Evolutionary conservation across 148 eudicot genomes (phyloP).

Genomic region (Heliosperma pusillum): DNA sequence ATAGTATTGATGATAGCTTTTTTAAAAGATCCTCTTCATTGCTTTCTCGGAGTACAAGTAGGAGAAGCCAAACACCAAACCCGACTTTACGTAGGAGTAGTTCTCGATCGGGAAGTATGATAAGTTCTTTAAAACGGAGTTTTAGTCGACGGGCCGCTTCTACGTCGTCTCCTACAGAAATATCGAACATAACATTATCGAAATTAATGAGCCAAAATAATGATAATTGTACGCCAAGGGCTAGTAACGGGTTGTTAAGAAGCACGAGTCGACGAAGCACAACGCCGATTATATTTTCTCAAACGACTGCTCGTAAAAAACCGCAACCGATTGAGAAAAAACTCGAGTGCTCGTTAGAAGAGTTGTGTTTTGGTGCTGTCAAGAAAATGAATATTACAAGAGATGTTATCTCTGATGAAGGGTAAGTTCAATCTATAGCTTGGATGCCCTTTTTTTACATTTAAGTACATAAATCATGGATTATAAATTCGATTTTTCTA

Average conservation of each 20-base stretch:
- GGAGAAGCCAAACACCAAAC: constrained; percentile 49
- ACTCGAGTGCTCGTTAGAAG: constrained; percentile 72
- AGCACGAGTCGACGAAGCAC: constrained; percentile 31
- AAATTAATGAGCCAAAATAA: constrained; percentile 24
- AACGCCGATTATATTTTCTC: constrained; percentile 68
- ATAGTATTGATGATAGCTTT: constrained; percentile 31
- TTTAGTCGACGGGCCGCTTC: constrained; percentile 19
- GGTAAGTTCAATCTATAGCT: constrained; percentile 36
- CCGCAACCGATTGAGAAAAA: constrained; percentile 55
- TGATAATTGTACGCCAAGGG: background rate
- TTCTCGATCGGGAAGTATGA: constrained; percentile 20
- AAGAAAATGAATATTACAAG: constrained; percentile 57
- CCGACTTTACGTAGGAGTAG: constrained; percentile 21
- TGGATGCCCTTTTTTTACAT: background rate
- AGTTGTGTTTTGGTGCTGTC: constrained; percentile 61
- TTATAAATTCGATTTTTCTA: no score
- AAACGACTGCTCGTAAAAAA: constrained; percentile 41
- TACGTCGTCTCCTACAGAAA: constrained; percentile 18
- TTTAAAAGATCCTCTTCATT: constrained; percentile 36
- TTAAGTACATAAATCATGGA: no score
- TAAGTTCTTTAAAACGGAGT: constrained; percentile 20
- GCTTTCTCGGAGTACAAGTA: constrained; percentile 36
- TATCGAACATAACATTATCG: background rate
- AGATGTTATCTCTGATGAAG: constrained; percentile 50
- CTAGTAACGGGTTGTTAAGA: constrained; percentile 21